Conservation (phyloP, 306 rosid genomes). For the Ormosia semicastrata region DNA sequence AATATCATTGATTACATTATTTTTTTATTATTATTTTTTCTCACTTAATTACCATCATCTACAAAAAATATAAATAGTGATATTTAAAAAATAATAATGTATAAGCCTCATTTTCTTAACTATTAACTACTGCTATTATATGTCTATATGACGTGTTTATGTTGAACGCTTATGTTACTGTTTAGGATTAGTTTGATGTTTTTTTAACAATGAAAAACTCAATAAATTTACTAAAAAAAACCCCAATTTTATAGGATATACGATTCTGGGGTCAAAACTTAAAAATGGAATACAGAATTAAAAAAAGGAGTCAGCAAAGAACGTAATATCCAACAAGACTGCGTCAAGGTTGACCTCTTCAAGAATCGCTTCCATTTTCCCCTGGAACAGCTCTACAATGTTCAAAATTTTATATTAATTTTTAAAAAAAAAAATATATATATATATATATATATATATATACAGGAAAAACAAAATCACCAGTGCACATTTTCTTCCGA, state of each 20-base stretch:
- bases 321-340: not conserved
- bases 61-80: no score
- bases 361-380: not conserved
- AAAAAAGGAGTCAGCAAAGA: not conserved
- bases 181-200: not conserved
- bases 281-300: not conserved
- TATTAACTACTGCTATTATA: not conserved
- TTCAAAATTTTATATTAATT: not conserved
- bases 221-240: not conserved
- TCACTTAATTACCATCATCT: no score
- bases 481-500: slow-evolving; percentile 16
- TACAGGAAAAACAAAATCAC: slow-evolving; percentile 27
- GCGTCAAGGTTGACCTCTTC: not conserved
- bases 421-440: not conserved
- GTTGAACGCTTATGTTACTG: not conserved
- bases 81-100: no score
- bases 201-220: not conserved
- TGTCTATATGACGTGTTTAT: not conserved
- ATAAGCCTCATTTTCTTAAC: no score
- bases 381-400: slow-evolving; percentile 12
- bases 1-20: no score
- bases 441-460: slow-evolving; percentile 31
- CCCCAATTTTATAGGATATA: not conserved
- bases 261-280: not conserved
- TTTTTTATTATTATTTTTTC: no score